Evolutionary conservation across 805 yeast genomes (phyloP), one percentile per base, ranked within the genome.

Genomic region (Hanseniaspora mollemarum): DNA sequence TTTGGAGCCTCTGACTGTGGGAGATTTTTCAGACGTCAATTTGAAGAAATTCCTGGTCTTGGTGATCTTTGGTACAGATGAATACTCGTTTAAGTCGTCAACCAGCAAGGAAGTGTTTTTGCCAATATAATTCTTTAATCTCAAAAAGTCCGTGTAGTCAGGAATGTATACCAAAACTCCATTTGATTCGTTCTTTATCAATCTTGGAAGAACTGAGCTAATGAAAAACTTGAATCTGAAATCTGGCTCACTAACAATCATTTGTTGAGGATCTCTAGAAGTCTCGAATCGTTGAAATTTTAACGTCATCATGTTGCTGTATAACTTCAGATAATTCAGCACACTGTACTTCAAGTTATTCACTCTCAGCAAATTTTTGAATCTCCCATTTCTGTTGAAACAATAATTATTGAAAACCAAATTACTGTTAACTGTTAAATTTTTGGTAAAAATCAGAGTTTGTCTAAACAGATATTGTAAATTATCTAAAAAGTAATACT

Each of bases 401-500:
- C 77, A 76, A 58, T 65, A 72, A 51, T 71, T 71, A 24, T 70
- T 66, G 13, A 77, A 61, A 42, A 86, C 59, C 51, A 79, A 77
- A 62, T 83, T 86, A 59, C 90, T 76, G 57, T 79, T 86, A 9
- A 97, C 97, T 1, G 96, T 83, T 9, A 73, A 57, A 61, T 75
- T 85, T 58, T 80, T 85, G n/a, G 84, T 70, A 56, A 92, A 81
- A 2, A 84, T 71, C 59, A 92, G 65, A 0, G 83, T 77, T 66
- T 92, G 98, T 25, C 96, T 76, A 51, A 90, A 71, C 46, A 70
- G 69, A 55, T 71, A 73, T 13, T 85, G 81, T 57, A 85, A 80
- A 55, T 86, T 94, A 60, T 92, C 88, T 56, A 92, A 80, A 33
- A 83, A 80, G 94, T 95, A 88, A 83, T 84, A 82, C 58, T 96